Evolutionary conservation across 108 stramenopile species (phyloP), one percentile per base, ranked within the genome.

Genomic region (Discostella stelligeroides): DNA sequence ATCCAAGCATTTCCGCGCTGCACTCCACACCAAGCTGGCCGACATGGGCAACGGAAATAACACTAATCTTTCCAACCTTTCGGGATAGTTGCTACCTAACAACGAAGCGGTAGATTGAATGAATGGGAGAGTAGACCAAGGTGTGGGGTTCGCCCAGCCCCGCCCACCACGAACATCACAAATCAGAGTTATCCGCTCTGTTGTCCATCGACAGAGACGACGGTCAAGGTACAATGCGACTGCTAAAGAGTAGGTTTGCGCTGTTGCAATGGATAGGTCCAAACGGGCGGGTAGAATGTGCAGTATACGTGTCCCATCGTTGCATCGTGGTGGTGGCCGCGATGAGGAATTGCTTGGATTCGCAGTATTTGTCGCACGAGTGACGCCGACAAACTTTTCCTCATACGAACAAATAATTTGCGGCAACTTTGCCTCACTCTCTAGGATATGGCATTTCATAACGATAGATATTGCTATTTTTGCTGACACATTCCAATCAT

Each of bases 121-220:
- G 49, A 89, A 90, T 0, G 92, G 87, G 10, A 93, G 63, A 23
- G 85, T 60, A 6, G 62, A 60, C 49, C 76, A 68, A 8, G 84
- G 84, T 29, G 81, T 73, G 1, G 72, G 64, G 67, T 93, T 93
- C 11, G 82, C 67, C 92, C 92, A 93, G n/a, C 88, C 88, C 40
- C 64, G 46, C 14, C 92, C 92, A 39, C 81, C 84, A 27, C 92
- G 82, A 15, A 87, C 82, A 70, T 92, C 92, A 39, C 89, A 66
- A 12, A 86, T 23, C 23, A 92, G 79, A 24, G 82, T 76, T 24
- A 90, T 46, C 11, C 40, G 60, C 66, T 90, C 89, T 17, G 51
- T 34, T 58, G 68, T 74, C 38, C 65, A n/a, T 30, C 87, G 79
- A 30, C 70, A 67, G 28, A 87, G 55, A 41, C 72, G 75, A 20